phyloP scores from a whole-genome alignment of 176 grass and related monocot species.

The Otatea glauca region DNA sequence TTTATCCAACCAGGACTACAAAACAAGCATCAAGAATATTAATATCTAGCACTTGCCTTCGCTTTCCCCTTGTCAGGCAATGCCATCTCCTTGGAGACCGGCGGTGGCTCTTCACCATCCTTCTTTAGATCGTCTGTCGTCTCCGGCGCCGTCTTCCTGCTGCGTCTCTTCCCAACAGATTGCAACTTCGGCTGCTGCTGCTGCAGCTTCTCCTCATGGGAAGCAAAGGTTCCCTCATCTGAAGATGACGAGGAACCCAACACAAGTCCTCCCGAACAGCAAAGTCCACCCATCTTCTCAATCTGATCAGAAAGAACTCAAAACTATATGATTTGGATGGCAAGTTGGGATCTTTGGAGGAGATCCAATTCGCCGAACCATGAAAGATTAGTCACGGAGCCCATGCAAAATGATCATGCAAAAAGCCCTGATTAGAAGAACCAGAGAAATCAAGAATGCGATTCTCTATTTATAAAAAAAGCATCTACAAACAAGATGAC shows the following conservation, averaged over 20 bases:
- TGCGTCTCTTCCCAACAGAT: conserved; percentile 16
- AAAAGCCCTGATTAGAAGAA: conserved; percentile 3
- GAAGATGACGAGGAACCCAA: neutral
- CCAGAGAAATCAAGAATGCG: neutral
- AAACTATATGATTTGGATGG: conserved; percentile 6
- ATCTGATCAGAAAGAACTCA: conserved; percentile 36
- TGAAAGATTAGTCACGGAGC: neutral
- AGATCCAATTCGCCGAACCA: neutral
- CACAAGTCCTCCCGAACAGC: neutral
- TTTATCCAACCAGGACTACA: neutral
- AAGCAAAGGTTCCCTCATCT: conserved; percentile 22
- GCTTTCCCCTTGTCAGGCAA: conserved; percentile 35
- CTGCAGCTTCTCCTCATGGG: neutral
- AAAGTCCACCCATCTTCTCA: conserved; percentile 31
- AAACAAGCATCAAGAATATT: conserved; percentile 19
- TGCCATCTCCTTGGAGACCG: neutral
- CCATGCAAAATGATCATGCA: neutral
- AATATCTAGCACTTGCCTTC: neutral
- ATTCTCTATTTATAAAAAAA: neutral
- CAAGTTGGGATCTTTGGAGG: conserved; percentile 14
- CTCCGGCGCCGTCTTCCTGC: conserved; percentile 31
- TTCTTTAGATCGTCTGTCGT: neutral
- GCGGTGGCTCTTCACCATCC: neutral
- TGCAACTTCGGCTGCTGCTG: neutral
- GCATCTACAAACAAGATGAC: neutral